Base-by-base conservation (phyloP, 768 basidiomycete species). In the Amylocystis lapponica region DNA sequence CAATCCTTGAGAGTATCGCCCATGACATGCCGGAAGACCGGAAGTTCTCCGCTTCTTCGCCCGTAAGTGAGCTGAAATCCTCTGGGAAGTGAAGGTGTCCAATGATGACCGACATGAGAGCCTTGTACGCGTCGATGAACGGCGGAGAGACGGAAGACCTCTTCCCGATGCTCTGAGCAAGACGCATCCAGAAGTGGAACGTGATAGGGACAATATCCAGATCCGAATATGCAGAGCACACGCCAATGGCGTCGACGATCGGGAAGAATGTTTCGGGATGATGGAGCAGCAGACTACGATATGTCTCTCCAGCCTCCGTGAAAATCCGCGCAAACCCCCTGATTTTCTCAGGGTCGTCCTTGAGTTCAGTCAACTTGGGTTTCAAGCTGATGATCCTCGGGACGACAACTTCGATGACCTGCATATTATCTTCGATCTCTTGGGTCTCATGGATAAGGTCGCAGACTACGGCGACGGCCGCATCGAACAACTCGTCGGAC, bases 1-100 rank as follows among this genome's bases (percentile, higher is more conserved):
- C 96, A 98, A 59, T 99, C 96, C 66, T 99, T 99, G 50, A 99
- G 75, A 4, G 96, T 98, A 61, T 99, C 94, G 29, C 96, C 96
- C 89, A 99, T 98, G 48, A 93, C 82, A 68, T 99, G 96, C 36
- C 96, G 75, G 72, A 99, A 99, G 81, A 77, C 17, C 96, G 79
- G 74, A 98, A 99, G 55, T 86, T 83, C 43, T 99, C 96, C 4
- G 84, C 77, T 60, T 97, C 96, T 65, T 94, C 89, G 14, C 82
- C 79, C 16, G 75, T 72, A 53, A 93, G 61, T 32, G 75, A 63
- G 14, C 68, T 60, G 9, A 76, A 55, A 49, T 97, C 91, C 5
- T 77, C 54, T 14, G 96, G 94, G 66, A 96, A 98, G 58, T 89
- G 89, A 8, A 99, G 74, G 60, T 98, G 96, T 27, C 70, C 66